phyloP scores from a whole-genome alignment of 352 stramenopile genomes.

The Phytophthora pinifolia region DNA sequence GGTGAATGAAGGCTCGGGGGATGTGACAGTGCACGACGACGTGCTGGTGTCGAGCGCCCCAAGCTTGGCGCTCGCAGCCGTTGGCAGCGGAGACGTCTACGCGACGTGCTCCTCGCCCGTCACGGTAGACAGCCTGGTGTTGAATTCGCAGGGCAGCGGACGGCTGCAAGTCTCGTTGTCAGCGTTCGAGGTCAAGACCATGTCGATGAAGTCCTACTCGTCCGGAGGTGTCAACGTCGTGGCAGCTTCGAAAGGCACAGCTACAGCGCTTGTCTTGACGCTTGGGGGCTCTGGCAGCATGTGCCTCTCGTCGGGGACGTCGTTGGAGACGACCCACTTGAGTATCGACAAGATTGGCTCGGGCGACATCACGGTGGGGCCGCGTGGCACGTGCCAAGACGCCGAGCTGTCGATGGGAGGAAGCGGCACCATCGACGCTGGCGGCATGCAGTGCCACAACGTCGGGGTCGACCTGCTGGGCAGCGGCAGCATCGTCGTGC shows the following conservation, averaged over 20 bases:
- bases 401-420: slow-evolving; percentile 15
- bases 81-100: slow-evolving; percentile 17
- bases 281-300: slow-evolving; percentile 14
- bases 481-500: slow-evolving; percentile 27
- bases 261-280: background rate
- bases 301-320: slow-evolving; percentile 14
- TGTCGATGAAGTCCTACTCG: slow-evolving; percentile 2
- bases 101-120: slow-evolving; percentile 3
- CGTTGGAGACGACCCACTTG: slow-evolving; percentile 6
- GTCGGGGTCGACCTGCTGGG: slow-evolving; percentile 23
- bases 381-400: slow-evolving; percentile 12
- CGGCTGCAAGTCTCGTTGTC: slow-evolving; percentile 17
- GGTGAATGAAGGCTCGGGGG: slow-evolving; percentile 21
- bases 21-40: slow-evolving; percentile 13
- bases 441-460: slow-evolving; percentile 20
- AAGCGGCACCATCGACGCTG: slow-evolving; percentile 19
- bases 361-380: slow-evolving; percentile 17
- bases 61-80: slow-evolving; percentile 7
- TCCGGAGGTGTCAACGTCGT: slow-evolving; percentile 8
- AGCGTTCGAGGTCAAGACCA: slow-evolving; percentile 16
- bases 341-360: slow-evolving; percentile 14
- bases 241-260: background rate
- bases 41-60: slow-evolving; percentile 16
- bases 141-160: slow-evolving; percentile 20
- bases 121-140: slow-evolving; percentile 10